phyloP scores from a whole-genome alignment of 2,329 filamentous ascomycete genomes.

The Penicillium concentricum region DNA sequence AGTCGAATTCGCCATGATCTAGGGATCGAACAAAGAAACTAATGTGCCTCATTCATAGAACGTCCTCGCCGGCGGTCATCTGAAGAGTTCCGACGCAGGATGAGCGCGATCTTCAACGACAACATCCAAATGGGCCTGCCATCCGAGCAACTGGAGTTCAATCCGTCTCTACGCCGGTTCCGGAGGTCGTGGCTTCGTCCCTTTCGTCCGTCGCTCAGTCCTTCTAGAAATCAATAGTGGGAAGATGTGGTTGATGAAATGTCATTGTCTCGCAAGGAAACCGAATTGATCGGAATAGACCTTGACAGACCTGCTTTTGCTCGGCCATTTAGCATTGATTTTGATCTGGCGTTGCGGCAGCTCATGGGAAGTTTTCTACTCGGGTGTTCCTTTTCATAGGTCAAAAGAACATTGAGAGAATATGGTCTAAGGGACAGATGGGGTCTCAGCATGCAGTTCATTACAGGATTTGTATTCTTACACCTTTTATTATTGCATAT shows the following conservation, averaged over 20 bases:
- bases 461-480: constrained; percentile 8
- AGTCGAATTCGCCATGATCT: constrained; percentile 2
- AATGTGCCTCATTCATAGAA: constrained; percentile 10
- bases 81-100: constrained; percentile 33
- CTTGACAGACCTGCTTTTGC: neutral
- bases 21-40: neutral
- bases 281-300: neutral
- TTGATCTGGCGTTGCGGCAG: neutral
- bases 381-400: neutral
- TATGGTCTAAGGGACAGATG: neutral
- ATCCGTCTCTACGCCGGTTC: constrained; percentile 10
- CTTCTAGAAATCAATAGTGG: neutral
- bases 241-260: neutral
- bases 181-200: constrained; percentile 17
- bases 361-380: neutral
- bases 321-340: neutral
- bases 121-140: constrained; percentile 24
- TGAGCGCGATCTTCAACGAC: constrained; percentile 36
- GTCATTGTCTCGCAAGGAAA: neutral
- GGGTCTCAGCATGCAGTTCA: neutral
- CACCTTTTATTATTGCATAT: neutral
- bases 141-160: constrained; percentile 26
- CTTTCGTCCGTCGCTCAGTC: constrained; percentile 9
- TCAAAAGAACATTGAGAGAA: neutral
- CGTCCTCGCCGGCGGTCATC: constrained; percentile 29